Base-by-base conservation (phyloP, 2,329 filamentous ascomycete genomes). In the Xylaria sp. region DNA sequence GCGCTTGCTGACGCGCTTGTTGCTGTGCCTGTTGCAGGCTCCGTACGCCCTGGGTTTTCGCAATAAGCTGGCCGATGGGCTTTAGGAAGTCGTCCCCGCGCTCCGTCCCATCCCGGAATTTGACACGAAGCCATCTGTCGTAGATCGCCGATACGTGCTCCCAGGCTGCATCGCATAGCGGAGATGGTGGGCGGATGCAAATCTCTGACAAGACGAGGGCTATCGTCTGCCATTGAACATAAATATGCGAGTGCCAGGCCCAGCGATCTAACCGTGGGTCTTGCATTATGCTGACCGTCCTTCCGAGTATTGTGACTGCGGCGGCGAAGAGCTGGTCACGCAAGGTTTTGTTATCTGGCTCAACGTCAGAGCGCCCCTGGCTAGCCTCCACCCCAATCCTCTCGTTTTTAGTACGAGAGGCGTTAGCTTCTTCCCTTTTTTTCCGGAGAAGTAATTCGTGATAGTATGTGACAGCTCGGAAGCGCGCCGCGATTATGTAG, bases 141-240 rank as follows among this genome's bases (percentile, higher is more conserved):
- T 67, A 60, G 31, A 63, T 25, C 6, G 41, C 29, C 4, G 41
- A 58, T 6, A 59, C 56, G 29, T 51, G 60, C 35, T 54, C 51
- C 64, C 64, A 67, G 21, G 59, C 62, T 7, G 44, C 48, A 33
- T 65, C 64, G 19, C 64, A 67, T 51, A 54, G 48, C 6, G 54
- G 53, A 40, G 58, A 67, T 8, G 64, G 64, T 7, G 64, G 64
- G 7, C 64, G 62, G 11, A 60, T 54, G 47, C 64, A 67, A 25
- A 67, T 61, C 49, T 67, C 64, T 21, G 56, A 65, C 9, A 65
- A 21, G 23, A 60, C 54, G 35, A 67, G 46, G 25, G 62, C 64
- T 47, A 67, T 17, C 27, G 47, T 58, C 23, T 65, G 62, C 64
- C 64, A 67, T 25, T 67, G 64, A 25, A 67, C 40, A 44, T 65